Conservation (phyloP, 768 basidiomycete genomes). For the Hygrocybe punicea region DNA sequence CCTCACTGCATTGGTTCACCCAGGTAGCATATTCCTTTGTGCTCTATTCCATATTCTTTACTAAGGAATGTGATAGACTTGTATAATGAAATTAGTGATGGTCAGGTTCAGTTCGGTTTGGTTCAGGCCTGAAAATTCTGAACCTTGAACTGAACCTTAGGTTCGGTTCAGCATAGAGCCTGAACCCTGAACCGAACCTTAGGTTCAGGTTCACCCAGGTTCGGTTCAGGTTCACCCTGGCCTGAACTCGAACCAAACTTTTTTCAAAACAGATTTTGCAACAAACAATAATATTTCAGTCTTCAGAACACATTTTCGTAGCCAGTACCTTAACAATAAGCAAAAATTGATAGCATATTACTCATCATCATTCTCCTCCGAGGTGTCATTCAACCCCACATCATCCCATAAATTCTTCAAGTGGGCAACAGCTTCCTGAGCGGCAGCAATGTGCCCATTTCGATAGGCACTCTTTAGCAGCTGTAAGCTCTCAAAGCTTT, state of each 20-base stretch:
- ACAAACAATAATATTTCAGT: not conserved
- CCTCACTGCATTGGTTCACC: too few species aligned
- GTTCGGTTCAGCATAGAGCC: not conserved
- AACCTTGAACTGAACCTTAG: too few species aligned
- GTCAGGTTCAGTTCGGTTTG: too few species aligned
- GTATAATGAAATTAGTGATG: too few species aligned
- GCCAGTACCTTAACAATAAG: not conserved
- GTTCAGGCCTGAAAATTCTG: too few species aligned
- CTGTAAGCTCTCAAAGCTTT: slow-evolving; percentile 27
- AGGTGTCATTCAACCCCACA: not conserved
- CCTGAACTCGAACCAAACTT: not conserved
- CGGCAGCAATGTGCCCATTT: slow-evolving; percentile 25
- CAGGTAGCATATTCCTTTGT: too few species aligned
- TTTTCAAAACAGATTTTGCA: not conserved
- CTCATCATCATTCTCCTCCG: not conserved
- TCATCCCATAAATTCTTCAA: not conserved
- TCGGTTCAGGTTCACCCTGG: not conserved
- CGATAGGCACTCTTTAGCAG: slow-evolving; percentile 29
- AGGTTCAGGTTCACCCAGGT: too few species aligned
- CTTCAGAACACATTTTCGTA: not conserved
- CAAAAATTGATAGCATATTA: not conserved
- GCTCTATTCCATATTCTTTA: too few species aligned
- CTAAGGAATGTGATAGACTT: too few species aligned
- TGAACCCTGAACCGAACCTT: not conserved
- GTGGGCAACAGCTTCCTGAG: slow-evolving; percentile 10